Base-by-base conservation (phyloP, 306 rosid species). In the Notholithocarpus densiflorus region DNA sequence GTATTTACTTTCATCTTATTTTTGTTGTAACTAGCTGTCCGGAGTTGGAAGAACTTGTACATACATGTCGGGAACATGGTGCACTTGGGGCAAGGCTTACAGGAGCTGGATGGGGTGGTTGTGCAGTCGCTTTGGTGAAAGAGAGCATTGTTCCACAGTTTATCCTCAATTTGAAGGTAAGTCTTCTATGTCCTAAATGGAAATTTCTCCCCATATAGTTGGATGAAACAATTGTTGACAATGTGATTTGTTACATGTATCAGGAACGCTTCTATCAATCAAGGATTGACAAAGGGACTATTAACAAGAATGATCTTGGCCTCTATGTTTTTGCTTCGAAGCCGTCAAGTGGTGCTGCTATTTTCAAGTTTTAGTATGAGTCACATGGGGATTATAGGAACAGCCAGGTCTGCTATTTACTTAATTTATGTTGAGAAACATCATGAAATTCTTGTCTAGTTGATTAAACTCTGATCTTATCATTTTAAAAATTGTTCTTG, bases 101-200 rank as follows among this genome's bases (percentile, higher is more conserved):
- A 0, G 99, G 99, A 81, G 99, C 99, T 15, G 99, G 99, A 79
- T 95, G 99, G 99, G 99, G 99, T 75, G 99, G 99, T 57, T 95
- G 99, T 72, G 92, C 97, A 13, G 99, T 95, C 45, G 92, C 96
- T 69, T 83, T 95, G 93, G 99, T 95, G 60, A 95, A 89, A 81
- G 99, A 95, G 82, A 90, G 74, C 87, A 87, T 81, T 34, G 97
- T 95, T 69, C 98, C 99, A 62, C 92, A 91, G 73, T 95, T 89
- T 77, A 91, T 95, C 80, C 96, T 91, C 54, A 90, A 88, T 77
- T 83, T 95, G 77, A 95, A 95, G 99, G 99, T 91, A n/a, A 77
- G 77, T n/a, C 72, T 71, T 74, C 61, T 19, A 66, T 24, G 71
- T 53, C 54, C 24, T 56, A 26, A 52, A 18, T 31, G 20, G n/a